These are phyloP conservation scores for Starmerella potacharoeniae DNA, from an alignment of 805 yeast genomes.

Conservation along the genomic window DNA sequence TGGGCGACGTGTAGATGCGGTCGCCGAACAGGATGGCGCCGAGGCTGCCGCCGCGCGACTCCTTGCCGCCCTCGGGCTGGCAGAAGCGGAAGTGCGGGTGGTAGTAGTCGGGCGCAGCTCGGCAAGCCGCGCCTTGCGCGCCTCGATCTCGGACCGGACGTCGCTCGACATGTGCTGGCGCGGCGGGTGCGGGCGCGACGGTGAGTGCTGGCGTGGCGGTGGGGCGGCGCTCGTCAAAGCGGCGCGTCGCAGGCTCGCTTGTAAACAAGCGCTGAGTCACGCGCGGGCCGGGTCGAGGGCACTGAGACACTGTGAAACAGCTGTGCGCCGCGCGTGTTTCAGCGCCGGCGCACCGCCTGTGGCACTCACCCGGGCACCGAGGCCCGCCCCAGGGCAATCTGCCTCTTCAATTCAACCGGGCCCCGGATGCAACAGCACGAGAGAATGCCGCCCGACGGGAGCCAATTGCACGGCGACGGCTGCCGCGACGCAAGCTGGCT, in stretches of 20 bases:
- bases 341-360: too few relatives aligned
- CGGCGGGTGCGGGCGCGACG: background rate
- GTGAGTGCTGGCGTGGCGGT: background rate
- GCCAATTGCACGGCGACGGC: too few relatives aligned
- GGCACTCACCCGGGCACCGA: too few relatives aligned
- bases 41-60: slow-evolving; percentile 72
- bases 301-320: too few relatives aligned
- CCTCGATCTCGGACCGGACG: slow-evolving; percentile 39
- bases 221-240: background rate
- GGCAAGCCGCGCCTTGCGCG: slow-evolving; percentile 40
- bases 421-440: too few relatives aligned
- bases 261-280: background rate
- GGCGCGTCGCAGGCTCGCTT: background rate
- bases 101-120: slow-evolving; percentile 53
- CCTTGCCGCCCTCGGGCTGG: slow-evolving; percentile 50
- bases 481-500: too few relatives aligned
- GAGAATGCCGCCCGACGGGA: too few relatives aligned
- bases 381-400: too few relatives aligned
- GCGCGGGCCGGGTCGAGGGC: background rate
- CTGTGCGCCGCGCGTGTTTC: too few relatives aligned
- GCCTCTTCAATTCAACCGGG: too few relatives aligned
- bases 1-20: slow-evolving; percentile 87
- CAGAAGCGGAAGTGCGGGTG: slow-evolving; percentile 77
- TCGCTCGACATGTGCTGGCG: slow-evolving; percentile 9
- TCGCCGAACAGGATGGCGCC: slow-evolving; percentile 95